Evolutionary conservation across 2,329 filamentous ascomycete genomes (phyloP).

Genomic region (Phoma sp.): DNA sequence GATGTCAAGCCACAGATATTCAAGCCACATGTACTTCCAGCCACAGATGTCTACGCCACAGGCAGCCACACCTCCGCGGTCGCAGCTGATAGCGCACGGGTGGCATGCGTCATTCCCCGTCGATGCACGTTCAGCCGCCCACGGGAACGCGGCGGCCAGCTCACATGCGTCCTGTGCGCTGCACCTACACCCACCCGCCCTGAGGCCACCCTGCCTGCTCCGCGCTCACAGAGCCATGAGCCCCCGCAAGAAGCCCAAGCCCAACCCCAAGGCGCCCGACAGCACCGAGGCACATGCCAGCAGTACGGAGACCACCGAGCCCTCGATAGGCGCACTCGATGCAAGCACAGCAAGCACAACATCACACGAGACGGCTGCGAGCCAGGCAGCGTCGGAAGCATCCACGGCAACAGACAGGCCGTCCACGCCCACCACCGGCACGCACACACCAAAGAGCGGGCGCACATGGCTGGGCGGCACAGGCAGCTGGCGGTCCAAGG

Average conservation of each 20-base stretch:
- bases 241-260: constrained; percentile 53
- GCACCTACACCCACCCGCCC: constrained; percentile 9
- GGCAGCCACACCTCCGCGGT: background rate
- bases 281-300: constrained; percentile 13
- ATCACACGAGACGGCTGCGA: constrained; percentile 24
- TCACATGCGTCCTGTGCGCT: constrained; percentile 16
- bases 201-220: constrained; percentile 15
- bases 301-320: background rate
- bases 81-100: constrained; percentile 2
- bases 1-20: too few species aligned
- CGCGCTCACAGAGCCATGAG: constrained; percentile 44
- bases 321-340: background rate
- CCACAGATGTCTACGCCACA: background rate
- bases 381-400: constrained; percentile 23
- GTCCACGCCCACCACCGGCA: constrained; percentile 23
- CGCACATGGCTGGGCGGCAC: constrained; percentile 54
- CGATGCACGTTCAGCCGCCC: constrained; percentile 11
- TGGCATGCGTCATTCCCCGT: constrained; percentile 8
- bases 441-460: constrained; percentile 28
- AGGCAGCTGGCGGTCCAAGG: constrained; percentile 57
- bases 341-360: constrained; percentile 25
- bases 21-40: too few species aligned
- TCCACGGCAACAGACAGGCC: constrained; percentile 21
- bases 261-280: constrained; percentile 42
- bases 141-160: constrained; percentile 8